Percentiles rank a stretch among this genome's conserved stretches.
Evolutionary conservation across 1,139 yeast species (phyloP).

Genomic region (Pichia sp.): DNA sequence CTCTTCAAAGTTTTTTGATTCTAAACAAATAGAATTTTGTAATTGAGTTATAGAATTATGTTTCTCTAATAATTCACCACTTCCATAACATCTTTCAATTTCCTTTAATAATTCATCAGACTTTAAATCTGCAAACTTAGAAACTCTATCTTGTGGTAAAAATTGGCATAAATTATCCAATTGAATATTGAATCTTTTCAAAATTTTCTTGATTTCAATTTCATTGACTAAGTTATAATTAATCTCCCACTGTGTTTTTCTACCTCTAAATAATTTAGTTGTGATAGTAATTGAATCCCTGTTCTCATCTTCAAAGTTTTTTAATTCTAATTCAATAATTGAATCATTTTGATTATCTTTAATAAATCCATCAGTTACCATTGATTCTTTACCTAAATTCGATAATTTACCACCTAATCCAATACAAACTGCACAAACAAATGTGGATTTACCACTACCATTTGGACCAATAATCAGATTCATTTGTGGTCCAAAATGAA

Average conservation of each 20-base stretch:
- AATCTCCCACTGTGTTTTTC: constrained; percentile 54
- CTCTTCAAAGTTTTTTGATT: constrained; percentile 30
- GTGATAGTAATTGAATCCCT: constrained; percentile 36
- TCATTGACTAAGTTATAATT: constrained; percentile 43
- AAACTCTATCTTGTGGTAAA: constrained; percentile 91
- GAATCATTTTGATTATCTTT: constrained; percentile 61
- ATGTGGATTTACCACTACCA: constrained; percentile 92
- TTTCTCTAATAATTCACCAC: constrained; percentile 47
- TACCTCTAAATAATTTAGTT: constrained; percentile 36
- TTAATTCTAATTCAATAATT: constrained; percentile 58
- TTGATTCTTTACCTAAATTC: constrained; percentile 69
- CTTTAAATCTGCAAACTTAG: constrained; percentile 79
- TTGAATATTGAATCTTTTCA: constrained; percentile 62
- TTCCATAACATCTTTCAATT: constrained; percentile 76
- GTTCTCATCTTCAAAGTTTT: constrained; percentile 33
- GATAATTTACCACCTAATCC: constrained; percentile 83
- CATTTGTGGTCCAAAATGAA: constrained; percentile 71
- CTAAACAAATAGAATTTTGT: constrained; percentile 37
- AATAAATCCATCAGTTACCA: constrained; percentile 61
- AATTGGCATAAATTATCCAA: constrained; percentile 90
- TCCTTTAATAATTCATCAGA: constrained; percentile 70
- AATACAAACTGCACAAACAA: constrained; percentile 88
- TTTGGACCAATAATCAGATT: constrained; percentile 96
- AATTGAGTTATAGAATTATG: constrained; percentile 53
- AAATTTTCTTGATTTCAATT: constrained; percentile 38